These are phyloP conservation scores for Didymellaceae sp. DNA, from an alignment of 2,329 filamentous ascomycete species.

Conservation along the genomic window DNA sequence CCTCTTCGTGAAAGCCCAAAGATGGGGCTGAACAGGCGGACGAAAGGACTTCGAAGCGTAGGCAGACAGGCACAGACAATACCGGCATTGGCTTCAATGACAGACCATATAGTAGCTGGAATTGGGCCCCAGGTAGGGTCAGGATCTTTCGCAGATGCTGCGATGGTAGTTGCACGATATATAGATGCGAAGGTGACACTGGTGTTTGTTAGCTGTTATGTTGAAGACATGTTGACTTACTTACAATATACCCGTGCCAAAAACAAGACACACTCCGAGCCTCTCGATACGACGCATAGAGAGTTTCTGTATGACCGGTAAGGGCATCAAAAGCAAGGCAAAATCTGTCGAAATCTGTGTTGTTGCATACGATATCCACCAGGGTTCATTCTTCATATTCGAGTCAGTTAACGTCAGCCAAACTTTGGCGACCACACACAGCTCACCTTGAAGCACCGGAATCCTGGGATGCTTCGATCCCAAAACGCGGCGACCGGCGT, in stretches of 20 bases:
- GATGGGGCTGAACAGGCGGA: slow-evolving; percentile 30
- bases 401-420: neutral
- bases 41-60: slow-evolving; percentile 33
- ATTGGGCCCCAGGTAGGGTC: slow-evolving; percentile 35
- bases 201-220: slow-evolving; percentile 3
- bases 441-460: slow-evolving; percentile 35
- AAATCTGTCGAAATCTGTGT: slow-evolving; percentile 32
- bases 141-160: slow-evolving; percentile 26
- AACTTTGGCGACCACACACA: too few relatives aligned
- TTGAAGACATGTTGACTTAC: neutral
- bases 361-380: slow-evolving; percentile 35
- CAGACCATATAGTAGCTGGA: slow-evolving; percentile 33
- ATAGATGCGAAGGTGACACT: slow-evolving; percentile 37
- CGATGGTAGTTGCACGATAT: slow-evolving; percentile 34
- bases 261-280: slow-evolving; percentile 29
- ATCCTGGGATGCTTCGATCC: slow-evolving; percentile 34
- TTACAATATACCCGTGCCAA: slow-evolving; percentile 33
- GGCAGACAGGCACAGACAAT: slow-evolving; percentile 32
- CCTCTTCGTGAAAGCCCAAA: slow-evolving; percentile 22
- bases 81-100: slow-evolving; percentile 35
- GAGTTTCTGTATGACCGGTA: slow-evolving; percentile 25
- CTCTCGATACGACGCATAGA: slow-evolving; percentile 32
- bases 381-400: slow-evolving; percentile 25
- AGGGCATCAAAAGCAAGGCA: slow-evolving; percentile 27
- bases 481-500: slow-evolving; percentile 40